Percentiles rank a stretch among this genome's conserved stretches.
Evolutionary conservation across 2,329 filamentous ascomycete species (phyloP).

Genomic region (Alternaria conjuncta): DNA sequence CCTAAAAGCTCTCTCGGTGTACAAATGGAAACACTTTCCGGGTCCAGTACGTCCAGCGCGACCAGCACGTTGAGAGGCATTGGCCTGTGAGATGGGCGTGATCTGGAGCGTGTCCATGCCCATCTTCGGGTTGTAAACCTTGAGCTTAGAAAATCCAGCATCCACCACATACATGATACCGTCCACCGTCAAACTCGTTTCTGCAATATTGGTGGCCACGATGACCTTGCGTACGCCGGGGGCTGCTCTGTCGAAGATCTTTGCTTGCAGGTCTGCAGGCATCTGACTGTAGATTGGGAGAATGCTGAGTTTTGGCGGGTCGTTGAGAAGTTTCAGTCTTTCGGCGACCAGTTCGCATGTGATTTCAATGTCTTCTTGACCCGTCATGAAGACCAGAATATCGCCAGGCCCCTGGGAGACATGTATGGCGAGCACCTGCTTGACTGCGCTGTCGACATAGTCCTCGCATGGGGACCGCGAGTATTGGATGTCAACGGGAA

Average conservation of each 20-base stretch:
- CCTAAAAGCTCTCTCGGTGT: slow-evolving; percentile 91
- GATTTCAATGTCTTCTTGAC: slow-evolving; percentile 96
- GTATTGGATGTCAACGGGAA: slow-evolving; percentile 96
- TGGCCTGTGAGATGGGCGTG: slow-evolving; percentile 96
- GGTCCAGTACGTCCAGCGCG: slow-evolving; percentile 93
- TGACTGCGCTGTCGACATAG: slow-evolving; percentile 95
- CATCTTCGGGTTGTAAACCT: slow-evolving; percentile 98
- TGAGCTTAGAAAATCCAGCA: slow-evolving; percentile 93
- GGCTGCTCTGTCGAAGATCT: slow-evolving; percentile 92
- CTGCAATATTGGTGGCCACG: slow-evolving; percentile 97
- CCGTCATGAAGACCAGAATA: slow-evolving; percentile 99
- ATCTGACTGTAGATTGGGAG: slow-evolving; percentile 99
- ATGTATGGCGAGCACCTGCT: slow-evolving; percentile 93
- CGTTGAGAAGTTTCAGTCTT: slow-evolving; percentile 84
- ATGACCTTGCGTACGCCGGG: slow-evolving; percentile 96
- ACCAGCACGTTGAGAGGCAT: slow-evolving; percentile 90
- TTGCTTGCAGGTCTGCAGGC: slow-evolving; percentile 96
- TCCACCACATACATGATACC: slow-evolving; percentile 99
- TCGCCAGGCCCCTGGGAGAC: slow-evolving; percentile 93
- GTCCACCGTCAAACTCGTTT: slow-evolving; percentile 96
- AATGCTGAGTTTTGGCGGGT: slow-evolving; percentile 92
- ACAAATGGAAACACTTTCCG: slow-evolving; percentile 92
- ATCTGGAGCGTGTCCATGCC: slow-evolving; percentile 99
- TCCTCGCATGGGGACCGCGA: slow-evolving; percentile 95
- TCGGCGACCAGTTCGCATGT: slow-evolving; percentile 94